Percentiles rank a stretch among this genome's conserved stretches.
Conservation (phyloP, 23 red algal species). For the Gracilaria gracilis region DNA sequence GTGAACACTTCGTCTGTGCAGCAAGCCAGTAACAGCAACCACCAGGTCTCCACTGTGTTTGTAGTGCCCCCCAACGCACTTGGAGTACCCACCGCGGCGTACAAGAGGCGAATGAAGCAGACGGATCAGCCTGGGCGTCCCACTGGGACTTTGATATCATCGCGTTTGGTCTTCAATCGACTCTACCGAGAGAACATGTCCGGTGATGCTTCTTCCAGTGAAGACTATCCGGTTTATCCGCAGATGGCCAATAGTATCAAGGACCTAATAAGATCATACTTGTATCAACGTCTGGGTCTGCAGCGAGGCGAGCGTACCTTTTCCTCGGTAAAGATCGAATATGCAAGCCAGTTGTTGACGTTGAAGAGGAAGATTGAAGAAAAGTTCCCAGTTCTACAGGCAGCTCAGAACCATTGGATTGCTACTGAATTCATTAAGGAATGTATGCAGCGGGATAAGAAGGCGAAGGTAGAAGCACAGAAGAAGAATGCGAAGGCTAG, state of each 20-base stretch:
- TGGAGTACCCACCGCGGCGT: background rate
- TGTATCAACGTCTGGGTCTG: slow-evolving; percentile 1
- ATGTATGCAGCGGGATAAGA: background rate
- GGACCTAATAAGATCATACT: background rate
- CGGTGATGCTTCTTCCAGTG: background rate
- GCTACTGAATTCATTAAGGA: background rate
- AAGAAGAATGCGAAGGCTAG: background rate
- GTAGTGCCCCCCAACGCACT: background rate
- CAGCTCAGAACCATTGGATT: background rate
- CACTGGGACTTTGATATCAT: background rate
- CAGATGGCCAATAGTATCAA: background rate
- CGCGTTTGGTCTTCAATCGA: background rate
- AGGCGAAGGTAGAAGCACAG: background rate
- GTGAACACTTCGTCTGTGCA: too few species aligned
- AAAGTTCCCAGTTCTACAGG: background rate
- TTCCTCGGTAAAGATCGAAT: background rate
- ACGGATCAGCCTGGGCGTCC: background rate
- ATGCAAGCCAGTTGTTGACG: background rate
- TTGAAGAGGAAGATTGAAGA: slow-evolving; percentile 4
- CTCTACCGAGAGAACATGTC: slow-evolving; percentile 1
- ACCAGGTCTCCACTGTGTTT: background rate
- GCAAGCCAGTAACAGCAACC: background rate
- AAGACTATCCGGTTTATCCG: background rate
- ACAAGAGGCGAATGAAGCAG: slow-evolving; percentile 1
- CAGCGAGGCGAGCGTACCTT: background rate